A percentile compares a stretch with the other conserved stretches of the same genome.
Evolutionary conservation across 1,284 basidiomycete genomes (phyloP).

Genomic region (Sporisorium scitamineum): DNA sequence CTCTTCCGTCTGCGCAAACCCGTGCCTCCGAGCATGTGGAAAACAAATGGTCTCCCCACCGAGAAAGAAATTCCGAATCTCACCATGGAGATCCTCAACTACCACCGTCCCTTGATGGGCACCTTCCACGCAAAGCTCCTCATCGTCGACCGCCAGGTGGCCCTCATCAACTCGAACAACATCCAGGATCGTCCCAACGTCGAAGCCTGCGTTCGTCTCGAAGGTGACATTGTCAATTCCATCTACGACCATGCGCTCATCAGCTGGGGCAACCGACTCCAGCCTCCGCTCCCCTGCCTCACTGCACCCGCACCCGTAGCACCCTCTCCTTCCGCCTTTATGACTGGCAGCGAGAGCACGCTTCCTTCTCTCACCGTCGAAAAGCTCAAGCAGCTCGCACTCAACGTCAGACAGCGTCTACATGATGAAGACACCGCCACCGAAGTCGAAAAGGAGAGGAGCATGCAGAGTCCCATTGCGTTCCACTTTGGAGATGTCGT

Average conservation of each 20-base stretch:
- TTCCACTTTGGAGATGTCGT: slow-evolving; percentile 62
- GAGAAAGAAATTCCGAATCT: slow-evolving; percentile 60
- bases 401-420: slow-evolving; percentile 49
- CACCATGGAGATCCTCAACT: slow-evolving; percentile 66
- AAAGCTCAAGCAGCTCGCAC: slow-evolving; percentile 48
- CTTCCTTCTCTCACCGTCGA: slow-evolving; percentile 50
- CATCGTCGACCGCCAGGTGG: slow-evolving; percentile 80
- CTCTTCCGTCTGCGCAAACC: slow-evolving; percentile 65
- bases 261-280: slow-evolving; percentile 75
- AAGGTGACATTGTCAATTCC: slow-evolving; percentile 78
- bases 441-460: slow-evolving; percentile 52
- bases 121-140: slow-evolving; percentile 85
- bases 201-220: slow-evolving; percentile 70
- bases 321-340: slow-evolving; percentile 50
- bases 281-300: slow-evolving; percentile 76
- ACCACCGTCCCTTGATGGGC: slow-evolving; percentile 71
- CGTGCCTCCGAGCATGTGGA: slow-evolving; percentile 61
- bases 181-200: slow-evolving; percentile 74
- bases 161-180: slow-evolving; percentile 80
- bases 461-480: slow-evolving; percentile 38
- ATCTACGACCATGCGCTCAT: slow-evolving; percentile 81
- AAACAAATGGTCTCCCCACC: slow-evolving; percentile 62
- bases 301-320: slow-evolving; percentile 64
- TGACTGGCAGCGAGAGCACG: slow-evolving; percentile 41
- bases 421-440: slow-evolving; percentile 61